phyloP scores from a whole-genome alignment of 164 flowering plant genomes.

The Amborella trichopoda region DNA sequence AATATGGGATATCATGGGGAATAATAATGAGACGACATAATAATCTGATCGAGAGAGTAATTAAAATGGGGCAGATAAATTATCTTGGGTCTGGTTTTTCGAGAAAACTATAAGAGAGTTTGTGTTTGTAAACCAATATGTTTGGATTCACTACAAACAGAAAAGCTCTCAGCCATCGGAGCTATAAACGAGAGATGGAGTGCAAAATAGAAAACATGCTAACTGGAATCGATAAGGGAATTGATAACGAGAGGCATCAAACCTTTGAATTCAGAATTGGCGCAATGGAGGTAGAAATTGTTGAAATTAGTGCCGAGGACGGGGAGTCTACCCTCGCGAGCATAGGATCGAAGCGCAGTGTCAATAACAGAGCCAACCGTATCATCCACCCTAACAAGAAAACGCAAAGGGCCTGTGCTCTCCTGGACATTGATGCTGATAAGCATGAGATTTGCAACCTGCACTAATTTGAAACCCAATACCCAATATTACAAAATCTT shows the following conservation, averaged over 20 bases:
- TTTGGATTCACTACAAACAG: not conserved
- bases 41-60: not conserved
- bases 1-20: not conserved
- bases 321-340: slow-evolving; percentile 62
- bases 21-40: not conserved
- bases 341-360: slow-evolving; percentile 42
- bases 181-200: not conserved
- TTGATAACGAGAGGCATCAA: not conserved
- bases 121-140: not conserved
- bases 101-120: not conserved
- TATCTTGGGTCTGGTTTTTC: not conserved
- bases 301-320: slow-evolving; percentile 44
- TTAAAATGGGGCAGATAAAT: not conserved
- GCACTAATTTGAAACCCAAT: too few relatives aligned
- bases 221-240: not conserved
- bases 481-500: too few relatives aligned
- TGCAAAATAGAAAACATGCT: too few relatives aligned
- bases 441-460: slow-evolving; percentile 35
- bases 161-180: not conserved
- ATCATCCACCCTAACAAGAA: slow-evolving; percentile 41
- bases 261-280: slow-evolving; percentile 27
- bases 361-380: slow-evolving; percentile 38
- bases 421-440: slow-evolving; percentile 45
- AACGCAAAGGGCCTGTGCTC: slow-evolving; percentile 55
- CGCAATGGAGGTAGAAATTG: slow-evolving; percentile 37